Evolutionary conservation across 345 rosid species (phyloP), one percentile per base, ranked within the genome.

Genomic region (Brassica cretica): DNA sequence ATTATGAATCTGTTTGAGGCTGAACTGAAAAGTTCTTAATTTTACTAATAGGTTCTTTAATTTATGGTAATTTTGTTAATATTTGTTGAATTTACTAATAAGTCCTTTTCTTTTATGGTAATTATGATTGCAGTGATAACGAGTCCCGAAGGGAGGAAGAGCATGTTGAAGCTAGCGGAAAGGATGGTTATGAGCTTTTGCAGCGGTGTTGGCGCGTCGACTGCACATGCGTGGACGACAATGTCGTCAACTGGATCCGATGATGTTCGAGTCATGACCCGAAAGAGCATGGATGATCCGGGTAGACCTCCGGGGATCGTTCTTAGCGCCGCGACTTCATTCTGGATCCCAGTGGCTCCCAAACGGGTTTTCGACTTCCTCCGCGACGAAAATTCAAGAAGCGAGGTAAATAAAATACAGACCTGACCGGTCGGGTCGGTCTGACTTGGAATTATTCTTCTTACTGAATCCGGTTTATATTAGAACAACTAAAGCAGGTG

Each of bases 291-390:
- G 91, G 98, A 93, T 84, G 98, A 95, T 83, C 99, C 99, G 0
- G 98, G 99, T 61, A 89, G 97, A 83, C 99, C 99, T 74, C 96
- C 94, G 2, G 98, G 99, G n/a, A 95, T 95, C 46, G 99, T 95
- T 21, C 91, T 95, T 27, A 93, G 99, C 18, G 96, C 98, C 2
- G 96, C 99, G 6, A 93, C 98, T 72, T 95, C 99, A 6, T 93
- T 95, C 72, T 93, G 98, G 98, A 87, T 95, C 71, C 93, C 97
- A 0, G 90, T 95, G 16, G 84, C 92, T 6, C 87, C 97, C 0
- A 91, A 85, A 72, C 83, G 89, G 16, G 88, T 89, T 51, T 95
- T 95, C 0, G 89, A 90, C 84, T 90, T 95, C 79, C 92, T 93
- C 12, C 87, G 96, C 3, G 88, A 91, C 71, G 98, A 95, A 88